Evolutionary conservation across 2,329 filamentous ascomycete genomes (phyloP).

Genomic region (Aureobasidium sp.): DNA sequence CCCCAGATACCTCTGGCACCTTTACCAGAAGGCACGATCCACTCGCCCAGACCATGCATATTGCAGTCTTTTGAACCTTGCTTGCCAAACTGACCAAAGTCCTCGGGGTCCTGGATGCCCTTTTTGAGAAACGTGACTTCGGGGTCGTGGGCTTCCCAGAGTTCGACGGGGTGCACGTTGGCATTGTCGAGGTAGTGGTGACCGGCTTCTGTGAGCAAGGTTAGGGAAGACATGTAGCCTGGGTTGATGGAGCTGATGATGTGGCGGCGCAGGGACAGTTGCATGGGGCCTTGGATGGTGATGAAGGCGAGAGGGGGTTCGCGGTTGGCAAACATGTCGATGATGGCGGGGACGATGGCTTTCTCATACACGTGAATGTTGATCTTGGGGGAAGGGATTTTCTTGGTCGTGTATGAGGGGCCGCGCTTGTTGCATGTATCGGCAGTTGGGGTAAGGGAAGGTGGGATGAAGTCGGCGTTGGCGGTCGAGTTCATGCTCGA

Average conservation of each 20-base stretch:
- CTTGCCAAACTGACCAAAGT: neutral
- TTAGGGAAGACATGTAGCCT: neutral
- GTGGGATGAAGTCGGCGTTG: neutral
- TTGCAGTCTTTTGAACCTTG: neutral
- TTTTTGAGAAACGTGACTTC: neutral
- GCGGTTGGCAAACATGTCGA: neutral
- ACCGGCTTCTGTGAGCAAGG: neutral
- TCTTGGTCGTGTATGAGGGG: neutral
- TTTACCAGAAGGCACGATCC: neutral
- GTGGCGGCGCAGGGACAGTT: neutral
- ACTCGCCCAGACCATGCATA: neutral
- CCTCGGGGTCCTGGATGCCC: neutral
- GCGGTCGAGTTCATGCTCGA: neutral
- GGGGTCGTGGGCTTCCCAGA: neutral
- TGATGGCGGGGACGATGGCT: neutral
- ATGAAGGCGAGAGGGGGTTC: neutral
- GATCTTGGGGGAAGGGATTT: neutral
- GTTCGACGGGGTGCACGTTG: neutral
- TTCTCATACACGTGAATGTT: neutral
- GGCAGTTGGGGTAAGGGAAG: neutral
- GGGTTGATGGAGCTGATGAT: constrained; percentile 3
- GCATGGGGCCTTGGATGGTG: constrained; percentile 10
- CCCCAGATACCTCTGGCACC: neutral
- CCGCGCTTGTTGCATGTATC: neutral
- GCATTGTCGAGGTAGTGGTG: neutral